Percentiles rank a stretch among this genome's conserved stretches.
Conservation (phyloP, 805 yeast species). For the Yamadazyma scolyti region DNA sequence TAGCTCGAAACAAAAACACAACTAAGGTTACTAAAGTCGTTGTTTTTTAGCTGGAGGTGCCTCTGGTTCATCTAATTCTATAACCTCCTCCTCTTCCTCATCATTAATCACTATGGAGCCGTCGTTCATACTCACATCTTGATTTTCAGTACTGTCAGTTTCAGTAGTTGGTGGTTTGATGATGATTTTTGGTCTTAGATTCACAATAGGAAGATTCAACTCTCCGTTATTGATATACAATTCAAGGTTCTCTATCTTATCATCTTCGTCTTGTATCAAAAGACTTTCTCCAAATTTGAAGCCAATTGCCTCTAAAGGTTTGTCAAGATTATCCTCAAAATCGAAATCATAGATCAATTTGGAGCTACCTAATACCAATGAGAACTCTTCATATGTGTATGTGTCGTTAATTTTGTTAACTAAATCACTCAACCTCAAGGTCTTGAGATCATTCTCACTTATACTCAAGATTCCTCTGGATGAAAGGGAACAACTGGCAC, state of each 20-base stretch:
- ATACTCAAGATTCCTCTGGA: slow-evolving; percentile 48
- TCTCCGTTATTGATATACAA: slow-evolving; percentile 39
- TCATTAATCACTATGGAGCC: neutral
- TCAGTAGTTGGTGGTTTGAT: slow-evolving; percentile 1
- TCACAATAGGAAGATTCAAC: slow-evolving; percentile 11
- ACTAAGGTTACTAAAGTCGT: slow-evolving; percentile 3
- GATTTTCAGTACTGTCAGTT: slow-evolving; percentile 8
- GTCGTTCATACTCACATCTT: slow-evolving; percentile 5
- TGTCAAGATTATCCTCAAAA: slow-evolving; percentile 71
- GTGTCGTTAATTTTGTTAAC: slow-evolving; percentile 45
- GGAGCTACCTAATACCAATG: slow-evolving; percentile 56
- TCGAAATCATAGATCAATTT: slow-evolving; percentile 79
- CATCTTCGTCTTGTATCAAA: slow-evolving; percentile 79
- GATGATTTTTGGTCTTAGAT: slow-evolving; percentile 14
- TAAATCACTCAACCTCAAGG: slow-evolving; percentile 45
- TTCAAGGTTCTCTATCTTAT: slow-evolving; percentile 58
- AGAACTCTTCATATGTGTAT: slow-evolving; percentile 53
- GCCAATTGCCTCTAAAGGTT: slow-evolving; percentile 46
- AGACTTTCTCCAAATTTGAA: slow-evolving; percentile 59
- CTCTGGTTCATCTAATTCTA: slow-evolving; percentile 3
- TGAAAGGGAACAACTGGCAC: slow-evolving; percentile 62
- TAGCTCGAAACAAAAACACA: too few relatives aligned
- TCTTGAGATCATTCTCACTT: slow-evolving; percentile 18
- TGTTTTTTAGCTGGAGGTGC: slow-evolving; percentile 17
- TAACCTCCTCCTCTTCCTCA: slow-evolving; percentile 2